Base-by-base conservation (phyloP, 345 rosid species). In the Sisymbrium altissimum region DNA sequence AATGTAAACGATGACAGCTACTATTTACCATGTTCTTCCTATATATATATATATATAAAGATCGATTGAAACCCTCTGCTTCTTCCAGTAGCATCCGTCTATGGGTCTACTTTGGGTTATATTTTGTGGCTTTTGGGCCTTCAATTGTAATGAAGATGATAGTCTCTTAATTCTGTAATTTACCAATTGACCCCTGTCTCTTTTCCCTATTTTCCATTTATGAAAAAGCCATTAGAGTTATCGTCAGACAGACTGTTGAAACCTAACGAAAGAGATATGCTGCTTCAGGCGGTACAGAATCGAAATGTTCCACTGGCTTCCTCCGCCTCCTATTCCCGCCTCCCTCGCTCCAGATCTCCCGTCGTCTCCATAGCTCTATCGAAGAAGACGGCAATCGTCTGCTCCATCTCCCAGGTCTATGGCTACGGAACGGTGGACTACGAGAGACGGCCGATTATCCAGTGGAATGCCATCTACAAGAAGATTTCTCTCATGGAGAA, bases 381-480 rank as follows among this genome's bases (percentile, higher is more conserved):
- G 55, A 58, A 40, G 73, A 71, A 49, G 68, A 29, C 60, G 49
- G 49, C 14, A 58, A 71, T 71, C 41, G 76, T 76, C 4, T 93
- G 97, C 78, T 87, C 89, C 19, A 69, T 87, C 33, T 89, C 97
- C 0, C 83, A 87, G 82, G 57, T 87, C 43, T 88, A 87, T 81
- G 86, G 77, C 80, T 87, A 91, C 75, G 93, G 94, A 44, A 87
- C 92, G 12, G 75, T 88, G 57, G 97, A 89, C 75, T 85, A 73
- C 50, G 96, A 91, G 82, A 81, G 87, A 77, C 80, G 93, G 70
- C 93, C 96, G 68, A 80, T 81, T 71, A 64, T 85, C 67, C 86
- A 85, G 72, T 95, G 99, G 99, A 86, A 81, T 40, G 79, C 89
- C 46, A 61, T 91, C n/a, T 89, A 87, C 91, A 83, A 53, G 87